Evolutionary conservation across 116 monocot genomes (phyloP).

Genomic region (Iris pallida): DNA sequence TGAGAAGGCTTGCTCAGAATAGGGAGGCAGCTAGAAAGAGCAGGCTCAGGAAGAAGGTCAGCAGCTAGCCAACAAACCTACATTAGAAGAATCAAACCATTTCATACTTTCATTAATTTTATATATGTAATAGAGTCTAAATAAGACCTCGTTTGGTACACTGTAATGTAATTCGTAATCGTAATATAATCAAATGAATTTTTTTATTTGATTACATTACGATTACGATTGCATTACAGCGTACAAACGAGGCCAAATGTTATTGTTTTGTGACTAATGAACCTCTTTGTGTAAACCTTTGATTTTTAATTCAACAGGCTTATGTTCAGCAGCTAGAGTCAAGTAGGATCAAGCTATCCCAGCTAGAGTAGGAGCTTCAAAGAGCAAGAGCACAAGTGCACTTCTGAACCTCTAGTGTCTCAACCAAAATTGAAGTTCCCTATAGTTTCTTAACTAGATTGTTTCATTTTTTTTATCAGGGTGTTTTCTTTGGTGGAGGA

Average conservation of each 20-base stretch:
- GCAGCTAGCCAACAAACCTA: not conserved
- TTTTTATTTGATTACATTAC: too few relatives aligned
- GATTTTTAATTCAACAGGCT: slow-evolving; percentile 38
- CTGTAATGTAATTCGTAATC: too few relatives aligned
- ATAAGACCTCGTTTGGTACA: too few relatives aligned
- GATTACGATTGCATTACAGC: too few relatives aligned
- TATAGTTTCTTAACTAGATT: not conserved
- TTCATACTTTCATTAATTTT: not conserved
- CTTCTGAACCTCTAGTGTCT: too few relatives aligned
- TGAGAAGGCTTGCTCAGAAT: slow-evolving; percentile 92
- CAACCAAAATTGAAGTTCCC: not conserved
- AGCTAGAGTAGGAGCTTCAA: slow-evolving; percentile 84
- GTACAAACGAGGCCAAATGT: too few relatives aligned
- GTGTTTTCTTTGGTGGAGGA: not conserved
- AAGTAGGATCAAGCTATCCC: slow-evolving; percentile 69
- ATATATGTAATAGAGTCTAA: not conserved
- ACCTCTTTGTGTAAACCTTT: not conserved
- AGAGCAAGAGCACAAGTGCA: slow-evolving; percentile 63
- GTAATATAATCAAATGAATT: too few relatives aligned
- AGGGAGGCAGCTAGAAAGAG: slow-evolving; percentile 95
- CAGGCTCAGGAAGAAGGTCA: slow-evolving; percentile 88
- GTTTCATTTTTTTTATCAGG: not conserved
- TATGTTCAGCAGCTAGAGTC: slow-evolving; percentile 84
- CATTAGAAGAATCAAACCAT: not conserved
- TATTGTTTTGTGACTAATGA: not conserved